A percentile compares a stretch with the other conserved stretches of the same genome.
Conservation (phyloP, 2,329 filamentous ascomycete genomes). For the Ophiostoma tasmaniense region DNA sequence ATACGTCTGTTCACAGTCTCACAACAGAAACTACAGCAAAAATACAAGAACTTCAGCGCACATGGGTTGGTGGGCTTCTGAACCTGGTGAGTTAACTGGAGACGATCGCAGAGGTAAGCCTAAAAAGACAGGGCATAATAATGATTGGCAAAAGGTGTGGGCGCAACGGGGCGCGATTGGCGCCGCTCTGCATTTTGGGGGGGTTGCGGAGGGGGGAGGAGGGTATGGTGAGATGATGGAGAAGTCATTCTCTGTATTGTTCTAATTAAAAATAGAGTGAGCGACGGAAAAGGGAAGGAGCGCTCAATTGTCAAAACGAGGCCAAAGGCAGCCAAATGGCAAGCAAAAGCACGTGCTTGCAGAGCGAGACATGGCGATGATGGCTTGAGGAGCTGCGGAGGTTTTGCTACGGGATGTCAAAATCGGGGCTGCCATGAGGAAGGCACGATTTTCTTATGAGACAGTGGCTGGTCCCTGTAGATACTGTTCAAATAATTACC, state of each 20-base stretch:
- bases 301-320: neutral
- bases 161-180: conserved; percentile 14
- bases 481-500: neutral
- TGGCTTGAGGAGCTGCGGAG: neutral
- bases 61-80: neutral
- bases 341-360: neutral
- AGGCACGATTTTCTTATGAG: neutral
- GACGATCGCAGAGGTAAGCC: neutral
- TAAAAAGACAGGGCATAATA: neutral
- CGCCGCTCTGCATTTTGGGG: neutral
- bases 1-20: neutral
- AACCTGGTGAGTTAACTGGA: neutral
- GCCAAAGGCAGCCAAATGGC: neutral
- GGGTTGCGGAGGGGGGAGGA: neutral
- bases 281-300: neutral
- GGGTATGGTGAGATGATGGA: neutral
- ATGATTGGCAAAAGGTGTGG: conserved; percentile 7
- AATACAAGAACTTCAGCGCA: neutral
- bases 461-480: neutral
- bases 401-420: neutral
- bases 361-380: neutral
- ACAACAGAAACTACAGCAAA: neutral
- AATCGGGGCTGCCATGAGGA: neutral
- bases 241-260: neutral
- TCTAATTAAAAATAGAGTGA: neutral